Evolutionary conservation across 2,329 filamentous ascomycete species (phyloP), one percentile per base, ranked within the genome.

Genomic region (Fusarium tjaetaba): DNA sequence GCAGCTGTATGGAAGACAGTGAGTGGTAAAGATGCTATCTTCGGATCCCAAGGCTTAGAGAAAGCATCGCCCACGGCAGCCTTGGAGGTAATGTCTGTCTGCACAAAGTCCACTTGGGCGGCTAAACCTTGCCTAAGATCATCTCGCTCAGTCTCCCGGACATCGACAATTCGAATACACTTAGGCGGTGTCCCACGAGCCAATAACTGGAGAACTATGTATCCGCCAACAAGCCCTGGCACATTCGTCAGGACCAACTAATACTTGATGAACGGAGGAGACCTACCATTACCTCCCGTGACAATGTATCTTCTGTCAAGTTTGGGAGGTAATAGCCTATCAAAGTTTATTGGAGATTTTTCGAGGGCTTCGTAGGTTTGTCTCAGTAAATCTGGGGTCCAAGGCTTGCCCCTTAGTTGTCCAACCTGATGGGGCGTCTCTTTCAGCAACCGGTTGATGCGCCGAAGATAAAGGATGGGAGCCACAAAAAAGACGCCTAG

Each of bases 1-100:
- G 65, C 59, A 18, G 52, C 52, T 11, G 45, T 69, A 28, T 70
- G 65, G 18, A 53, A 70, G 20, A 64, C 67, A 2, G 67, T 69
- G 11, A 70, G 58, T 8, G 65, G 65, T 3, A 70, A 9, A 9
- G 51, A 28, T 24, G 46, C 36, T 43, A 55, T 24, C 0, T 22
- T 43, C 2, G 15, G 28, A 10, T 53, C 58, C 45, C 65, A 65
- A 2, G 45, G 36, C 14, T 64, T 49, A 8, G 20, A 13, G 11
- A 64, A 64, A 13, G 65, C 46, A 13, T 18, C 20, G 3, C n/a
- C 7, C 7, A 58, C 59, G 3, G 65, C 51, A 14, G 24, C 2
- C 22, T 11, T n/a, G n/a, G 65, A 65, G 7, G 41, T 34, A 5
- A 69, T 69, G 4, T 69, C 58, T 22, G 67, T 43, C n/a, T 58